Evolutionary conservation across 345 rosid species (phyloP), one percentile per base, ranked within the genome.

Genomic region (Citropsis articulata): DNA sequence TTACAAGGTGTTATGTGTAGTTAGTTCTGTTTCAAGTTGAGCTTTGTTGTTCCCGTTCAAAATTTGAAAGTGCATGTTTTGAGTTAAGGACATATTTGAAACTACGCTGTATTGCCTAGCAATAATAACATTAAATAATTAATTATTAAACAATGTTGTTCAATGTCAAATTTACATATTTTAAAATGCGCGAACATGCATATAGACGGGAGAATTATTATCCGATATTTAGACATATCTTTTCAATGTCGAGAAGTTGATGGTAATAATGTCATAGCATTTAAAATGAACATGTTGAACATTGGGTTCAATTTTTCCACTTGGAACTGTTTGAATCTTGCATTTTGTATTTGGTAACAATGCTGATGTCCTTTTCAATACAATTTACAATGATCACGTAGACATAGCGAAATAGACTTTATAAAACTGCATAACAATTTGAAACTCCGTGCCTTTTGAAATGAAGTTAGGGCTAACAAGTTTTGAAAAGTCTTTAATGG

Each of bases 361-460:
- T 14, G 19, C 56, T 2, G 72, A 66, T 66, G 72, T 66, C 66
- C 38, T 55, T 76, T 10, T 76, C 71, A 50, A 48, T 22, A 27
- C 71, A 50, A 35, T 31, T 53, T 22, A 75, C 71, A 66, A 66
- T 55, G 48, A 76, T 66, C 56, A 55, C 19, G 21, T 42, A 55
- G 55, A 36, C 53, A 66, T 66, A n/a, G 27, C 66, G 18, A 66
- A 18, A 36, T 56, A 35, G 64, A 42, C 30, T 53, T 16, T 18
- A 5, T 53, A 53, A 16, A 53, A 53, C 18, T 9, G 57, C 31
- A 40, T 7, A 22, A 65, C 24, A 69, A 69, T 50, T 69, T 36
- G 56, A 13, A 67, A 56, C 45, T 69, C 13, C 68, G 19, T 50
- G 83, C 31, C 82, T 69, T 68, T 76, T 76, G 72, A 76, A 61